Evolutionary conservation across 805 yeast genomes (phyloP).

Genomic region (Komagataella pastoris): DNA sequence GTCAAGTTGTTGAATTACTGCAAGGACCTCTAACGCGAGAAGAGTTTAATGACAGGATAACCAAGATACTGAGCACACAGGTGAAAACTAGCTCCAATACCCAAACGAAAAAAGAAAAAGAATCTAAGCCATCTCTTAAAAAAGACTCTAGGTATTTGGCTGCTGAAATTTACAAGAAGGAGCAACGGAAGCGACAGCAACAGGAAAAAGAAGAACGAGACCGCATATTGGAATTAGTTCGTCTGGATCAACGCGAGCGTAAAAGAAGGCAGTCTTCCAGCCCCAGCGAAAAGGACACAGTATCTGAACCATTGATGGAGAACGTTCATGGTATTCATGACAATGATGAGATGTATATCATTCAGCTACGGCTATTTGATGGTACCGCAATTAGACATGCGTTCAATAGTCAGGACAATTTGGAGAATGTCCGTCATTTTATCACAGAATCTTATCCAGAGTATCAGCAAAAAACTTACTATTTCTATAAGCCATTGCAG

Average conservation of each 20-base stretch:
- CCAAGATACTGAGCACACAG: constrained; percentile 8
- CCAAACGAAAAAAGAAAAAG: neutral
- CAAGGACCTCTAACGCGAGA: constrained; percentile 9
- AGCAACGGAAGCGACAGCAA: constrained; percentile 19
- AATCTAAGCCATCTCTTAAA: constrained; percentile 15
- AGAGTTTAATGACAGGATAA: constrained; percentile 14
- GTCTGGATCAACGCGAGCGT: constrained; percentile 40
- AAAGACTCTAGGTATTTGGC: constrained; percentile 27
- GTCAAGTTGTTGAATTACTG: constrained; percentile 26
- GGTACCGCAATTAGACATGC: constrained; percentile 43
- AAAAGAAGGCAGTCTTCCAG: constrained; percentile 1
- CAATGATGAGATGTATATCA: constrained; percentile 28
- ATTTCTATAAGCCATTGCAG: constrained; percentile 41
- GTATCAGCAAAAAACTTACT: constrained; percentile 35
- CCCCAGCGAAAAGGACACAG: constrained; percentile 1
- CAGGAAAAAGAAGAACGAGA: constrained; percentile 36
- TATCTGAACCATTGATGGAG: constrained; percentile 1
- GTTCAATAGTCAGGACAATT: constrained; percentile 30
- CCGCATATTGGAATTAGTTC: constrained; percentile 37
- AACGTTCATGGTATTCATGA: constrained; percentile 10
- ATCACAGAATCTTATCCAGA: constrained; percentile 32
- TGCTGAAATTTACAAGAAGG: constrained; percentile 23
- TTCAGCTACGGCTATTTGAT: constrained; percentile 46
- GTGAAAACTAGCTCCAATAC: constrained; percentile 1
- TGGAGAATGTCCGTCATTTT: constrained; percentile 50